Percentiles rank a stretch among this genome's conserved stretches.
Conservation (phyloP, 2,329 filamentous ascomycete species). For the Trichoderma sp. region DNA sequence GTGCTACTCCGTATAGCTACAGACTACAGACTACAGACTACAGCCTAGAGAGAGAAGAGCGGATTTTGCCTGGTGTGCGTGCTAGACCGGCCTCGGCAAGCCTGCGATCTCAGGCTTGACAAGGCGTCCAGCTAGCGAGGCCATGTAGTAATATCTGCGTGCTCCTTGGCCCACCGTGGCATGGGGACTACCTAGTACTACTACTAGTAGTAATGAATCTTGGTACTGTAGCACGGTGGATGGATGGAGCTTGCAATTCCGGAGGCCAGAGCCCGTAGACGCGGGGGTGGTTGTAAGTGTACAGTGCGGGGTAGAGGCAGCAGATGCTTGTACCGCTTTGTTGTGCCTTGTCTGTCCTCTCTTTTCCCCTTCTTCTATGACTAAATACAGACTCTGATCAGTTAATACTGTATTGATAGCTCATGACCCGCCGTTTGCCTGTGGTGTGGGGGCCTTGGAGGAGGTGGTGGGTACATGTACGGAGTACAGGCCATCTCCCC, state of each 20-base stretch:
- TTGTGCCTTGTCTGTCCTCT: neutral
- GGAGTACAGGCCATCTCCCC: conserved; percentile 3
- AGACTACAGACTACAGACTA: too few species aligned
- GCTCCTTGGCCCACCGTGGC: conserved; percentile 6
- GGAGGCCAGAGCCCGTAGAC: neutral
- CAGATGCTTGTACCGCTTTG: neutral
- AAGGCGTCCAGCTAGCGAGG: neutral
- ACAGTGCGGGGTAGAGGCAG: too few species aligned
- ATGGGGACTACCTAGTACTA: too few species aligned
- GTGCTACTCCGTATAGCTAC: too few species aligned
- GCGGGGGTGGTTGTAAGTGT: neutral
- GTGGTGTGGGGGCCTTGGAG: conserved; percentile 13
- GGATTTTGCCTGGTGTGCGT: neutral
- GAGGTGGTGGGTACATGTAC: neutral
- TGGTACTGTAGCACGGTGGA: neutral
- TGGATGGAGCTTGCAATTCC: neutral
- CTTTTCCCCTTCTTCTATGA: neutral
- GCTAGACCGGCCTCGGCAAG: conserved; percentile 16
- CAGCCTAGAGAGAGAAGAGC: neutral
- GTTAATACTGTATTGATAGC: neutral
- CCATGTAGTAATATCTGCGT: neutral
- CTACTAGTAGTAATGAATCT: neutral
- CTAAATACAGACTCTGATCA: neutral
- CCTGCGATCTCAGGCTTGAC: neutral
- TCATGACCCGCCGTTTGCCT: neutral